Evolutionary conservation across 129 eudicot genomes (phyloP), one percentile per base, ranked within the genome.

Genomic region (Flaveria linearis): DNA sequence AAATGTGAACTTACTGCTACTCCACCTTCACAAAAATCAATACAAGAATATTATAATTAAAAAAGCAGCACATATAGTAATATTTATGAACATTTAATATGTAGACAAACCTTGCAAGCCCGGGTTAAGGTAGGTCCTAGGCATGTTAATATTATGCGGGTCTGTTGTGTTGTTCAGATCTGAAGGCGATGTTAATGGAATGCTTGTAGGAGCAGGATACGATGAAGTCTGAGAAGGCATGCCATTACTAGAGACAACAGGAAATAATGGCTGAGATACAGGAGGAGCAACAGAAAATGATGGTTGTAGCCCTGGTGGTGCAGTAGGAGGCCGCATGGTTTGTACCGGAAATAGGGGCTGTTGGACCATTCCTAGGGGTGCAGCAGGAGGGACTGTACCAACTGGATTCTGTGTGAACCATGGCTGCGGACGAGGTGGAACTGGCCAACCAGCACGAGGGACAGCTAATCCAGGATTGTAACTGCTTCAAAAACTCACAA

Each of bases 211-310:
- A 39, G 93, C 76, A 64, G 97, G 73, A 77, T 81, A 81, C 16
- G 93, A 71, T 46, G 91, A 84, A 41, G 80, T 80, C 78, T 84
- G 97, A 81, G 78, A 65, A 52, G 93, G 84, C 52, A 77, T 77
- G 64, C 78, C 87, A 60, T 66, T 86, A 76, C 79, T 75, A 58
- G 92, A 84, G 73, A 82, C 89, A 73, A 95, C 97, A 42, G 99
- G 99, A 82, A 95, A 95, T 68, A 94, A 73, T 1, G 97, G 99
- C 72, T 91, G 98, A 60, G 98, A 88, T 50, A 87, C 87, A 78
- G 97, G 97, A 42, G 93, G 92, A 77, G 84, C 73, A 60, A 71
- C 76, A 4, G 91, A 73, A 57, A 83, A 56, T 57, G 97, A 39
- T 3, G 89, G 56, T 77, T 86, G 99, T 74, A 90, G 43, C 72